Percentiles rank a stretch among this genome's conserved stretches.
Conservation (phyloP, 1,284 basidiomycete genomes). For the Leucoagaricus sp. region DNA sequence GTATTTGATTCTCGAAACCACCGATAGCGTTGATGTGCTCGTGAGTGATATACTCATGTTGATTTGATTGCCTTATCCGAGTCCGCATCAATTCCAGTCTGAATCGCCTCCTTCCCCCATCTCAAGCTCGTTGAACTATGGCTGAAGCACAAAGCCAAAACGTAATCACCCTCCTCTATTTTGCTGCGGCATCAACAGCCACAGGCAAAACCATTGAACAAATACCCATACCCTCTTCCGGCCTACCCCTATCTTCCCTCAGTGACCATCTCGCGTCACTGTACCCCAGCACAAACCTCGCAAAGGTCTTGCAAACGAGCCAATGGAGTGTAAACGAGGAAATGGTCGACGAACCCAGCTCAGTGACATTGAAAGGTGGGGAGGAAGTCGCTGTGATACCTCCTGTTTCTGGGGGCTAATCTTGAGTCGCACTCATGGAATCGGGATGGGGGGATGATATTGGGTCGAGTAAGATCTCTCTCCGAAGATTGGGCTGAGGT, state of each 20-base stretch:
- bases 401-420: conserved; percentile 77
- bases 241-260: conserved; percentile 56
- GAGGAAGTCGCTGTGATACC: conserved; percentile 82
- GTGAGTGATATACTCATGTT: no score
- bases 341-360: conserved; percentile 66
- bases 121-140: no score
- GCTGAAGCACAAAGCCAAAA: no score
- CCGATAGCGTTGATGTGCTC: no score
- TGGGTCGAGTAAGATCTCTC: no score
- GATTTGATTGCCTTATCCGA: no score
- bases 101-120: no score
- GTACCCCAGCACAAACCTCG: conserved; percentile 46
- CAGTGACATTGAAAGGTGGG: conserved; percentile 59
- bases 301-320: conserved; percentile 54
- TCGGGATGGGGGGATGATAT: no score
- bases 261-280: conserved; percentile 47
- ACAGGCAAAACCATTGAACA: conserved; percentile 55
- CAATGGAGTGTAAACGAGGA: conserved; percentile 81
- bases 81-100: no score
- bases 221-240: conserved; percentile 42
- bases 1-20: no score
- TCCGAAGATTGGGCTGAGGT: neutral
- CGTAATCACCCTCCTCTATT: conserved; percentile 76
- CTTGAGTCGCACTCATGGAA: no score
- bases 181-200: conserved; percentile 76